Conservation (phyloP, 441 rosid species). For the Populus hybrid region DNA sequence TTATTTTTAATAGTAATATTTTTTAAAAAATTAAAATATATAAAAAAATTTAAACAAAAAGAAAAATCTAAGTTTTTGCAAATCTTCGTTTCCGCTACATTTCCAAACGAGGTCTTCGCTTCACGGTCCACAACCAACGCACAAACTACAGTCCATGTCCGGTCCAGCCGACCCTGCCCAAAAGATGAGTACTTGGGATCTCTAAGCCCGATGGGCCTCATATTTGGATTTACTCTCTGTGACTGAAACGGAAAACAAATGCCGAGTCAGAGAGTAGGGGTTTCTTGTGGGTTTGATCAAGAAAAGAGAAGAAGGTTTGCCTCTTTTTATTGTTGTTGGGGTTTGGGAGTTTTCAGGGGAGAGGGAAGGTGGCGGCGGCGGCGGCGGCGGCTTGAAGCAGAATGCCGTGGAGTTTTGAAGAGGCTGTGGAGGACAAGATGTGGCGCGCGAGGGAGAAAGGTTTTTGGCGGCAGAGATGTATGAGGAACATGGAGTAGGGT, state of each 20-base stretch:
- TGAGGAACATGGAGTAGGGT: slow-evolving; percentile 11
- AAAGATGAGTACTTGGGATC: slow-evolving; percentile 94
- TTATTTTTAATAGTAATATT: too few species aligned
- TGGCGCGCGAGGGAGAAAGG: slow-evolving; percentile 28
- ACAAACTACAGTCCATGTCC: slow-evolving; percentile 85
- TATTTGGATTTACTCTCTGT: slow-evolving; percentile 65
- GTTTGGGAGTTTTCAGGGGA: slow-evolving; percentile 27
- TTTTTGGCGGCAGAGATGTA: slow-evolving; percentile 51
- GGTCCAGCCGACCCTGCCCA: slow-evolving; percentile 74
- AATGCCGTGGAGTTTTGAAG: slow-evolving; percentile 62
- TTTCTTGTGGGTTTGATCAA: slow-evolving; percentile 35
- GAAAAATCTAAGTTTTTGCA: slow-evolving; percentile 19
- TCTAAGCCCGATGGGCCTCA: slow-evolving; percentile 78
- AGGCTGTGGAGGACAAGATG: slow-evolving; percentile 28
- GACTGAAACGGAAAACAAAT: slow-evolving; percentile 81
- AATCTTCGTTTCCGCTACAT: slow-evolving; percentile 53
- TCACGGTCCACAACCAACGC: slow-evolving; percentile 71
- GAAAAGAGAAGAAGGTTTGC: slow-evolving; percentile 57
- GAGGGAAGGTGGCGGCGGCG: slow-evolving; percentile 49
- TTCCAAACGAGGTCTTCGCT: slow-evolving; percentile 48
- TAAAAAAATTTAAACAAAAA: too few species aligned
- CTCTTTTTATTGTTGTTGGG: slow-evolving; percentile 28
- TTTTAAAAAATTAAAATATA: too few species aligned
- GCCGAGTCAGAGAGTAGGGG: slow-evolving; percentile 53
- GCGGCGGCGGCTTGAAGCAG: slow-evolving; percentile 44